These are phyloP conservation scores for Tilletia indica DNA, from an alignment of 1,284 basidiomycete genomes.

Conservation along the genomic window DNA sequence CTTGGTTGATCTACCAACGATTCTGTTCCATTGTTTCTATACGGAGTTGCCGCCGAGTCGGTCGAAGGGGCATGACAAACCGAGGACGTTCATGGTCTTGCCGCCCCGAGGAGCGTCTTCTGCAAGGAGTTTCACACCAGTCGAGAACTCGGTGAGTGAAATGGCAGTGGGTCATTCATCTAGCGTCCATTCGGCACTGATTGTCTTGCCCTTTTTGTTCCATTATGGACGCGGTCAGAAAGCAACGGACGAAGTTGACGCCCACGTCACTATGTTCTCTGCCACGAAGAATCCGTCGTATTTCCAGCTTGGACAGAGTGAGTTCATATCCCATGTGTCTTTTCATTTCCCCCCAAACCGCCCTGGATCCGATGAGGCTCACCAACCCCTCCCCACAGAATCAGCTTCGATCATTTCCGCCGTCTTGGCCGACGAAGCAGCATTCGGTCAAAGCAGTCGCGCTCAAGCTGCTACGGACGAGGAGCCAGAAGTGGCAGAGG, in stretches of 20 bases:
- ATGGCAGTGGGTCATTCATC: too few relatives aligned
- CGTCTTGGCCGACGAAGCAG: slow-evolving; percentile 11
- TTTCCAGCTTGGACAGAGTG: slow-evolving; percentile 69
- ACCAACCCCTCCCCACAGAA: too few relatives aligned
- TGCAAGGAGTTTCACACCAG: slow-evolving; percentile 30
- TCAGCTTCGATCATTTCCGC: slow-evolving; percentile 19
- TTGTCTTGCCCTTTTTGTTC: neutral
- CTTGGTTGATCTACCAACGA: slow-evolving; percentile 65
- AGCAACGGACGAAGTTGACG: slow-evolving; percentile 76
- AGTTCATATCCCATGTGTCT: neutral
- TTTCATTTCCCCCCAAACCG: too few relatives aligned
- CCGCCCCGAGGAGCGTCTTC: slow-evolving; percentile 27
- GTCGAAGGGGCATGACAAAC: neutral
- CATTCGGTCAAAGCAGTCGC: slow-evolving; percentile 9
- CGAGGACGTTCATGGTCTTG: slow-evolving; percentile 49
- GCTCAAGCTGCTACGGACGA: slow-evolving; percentile 18
- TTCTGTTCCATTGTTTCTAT: slow-evolving; percentile 59
- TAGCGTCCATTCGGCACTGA: neutral
- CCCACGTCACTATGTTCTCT: slow-evolving; percentile 86
- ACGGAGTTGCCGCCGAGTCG: slow-evolving; percentile 34
- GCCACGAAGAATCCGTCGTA: slow-evolving; percentile 81
- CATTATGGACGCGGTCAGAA: slow-evolving; percentile 55
- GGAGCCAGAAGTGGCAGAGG: slow-evolving; percentile 12
- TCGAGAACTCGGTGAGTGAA: slow-evolving; percentile 28
- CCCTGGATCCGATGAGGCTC: too few relatives aligned